Base-by-base conservation (phyloP, 1,139 yeast species). In the Pichia sp. region DNA sequence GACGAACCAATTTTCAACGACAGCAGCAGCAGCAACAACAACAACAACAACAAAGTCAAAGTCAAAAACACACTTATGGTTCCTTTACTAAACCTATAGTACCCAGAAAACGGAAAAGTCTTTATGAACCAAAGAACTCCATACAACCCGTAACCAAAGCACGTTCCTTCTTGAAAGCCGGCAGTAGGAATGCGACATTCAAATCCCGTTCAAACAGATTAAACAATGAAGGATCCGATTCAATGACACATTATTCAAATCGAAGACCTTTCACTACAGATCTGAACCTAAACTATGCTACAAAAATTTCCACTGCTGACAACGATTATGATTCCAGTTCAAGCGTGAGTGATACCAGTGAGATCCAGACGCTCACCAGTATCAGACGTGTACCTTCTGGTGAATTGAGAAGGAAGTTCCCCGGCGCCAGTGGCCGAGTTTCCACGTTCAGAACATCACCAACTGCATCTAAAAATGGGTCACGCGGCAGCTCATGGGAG, bases 301-400 rank as follows among this genome's bases (percentile, higher is more conserved):
- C 40, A 3, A 48, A 48, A 31, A 32, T 48, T 11, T 33, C 31
- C 10, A 41, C 39, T 1, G 32, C 27, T 3, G 38, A 38, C 4
- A 29, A 36, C 11, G 37, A 36, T 27, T 33, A 28, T 39, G 45
- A 44, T 37, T 44, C 52, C 3, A 28, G 41, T 6, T n/a, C 37
- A 5, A 45, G 48, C 38, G 38, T 32, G 4, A 43, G 49, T 11
- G 45, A 48, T 32, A 48, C 49, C 3, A 48, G 50, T 41, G 50
- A 48, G 36, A 46, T 48, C 8, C 43, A 48, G 23, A 45, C 50
- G 5, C 36, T 47, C 5, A 16, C 23, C 23, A 16, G 23, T 16
- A 16, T 16, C 2, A 16, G 23, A 16, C 2, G 23, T 16, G 23
- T 16, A 16, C 23, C 23, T 16, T 16, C 23, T 16, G 23, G 23